Evolutionary conservation across 148 eudicot species (phyloP).

Genomic region (Bassia scoparia): DNA sequence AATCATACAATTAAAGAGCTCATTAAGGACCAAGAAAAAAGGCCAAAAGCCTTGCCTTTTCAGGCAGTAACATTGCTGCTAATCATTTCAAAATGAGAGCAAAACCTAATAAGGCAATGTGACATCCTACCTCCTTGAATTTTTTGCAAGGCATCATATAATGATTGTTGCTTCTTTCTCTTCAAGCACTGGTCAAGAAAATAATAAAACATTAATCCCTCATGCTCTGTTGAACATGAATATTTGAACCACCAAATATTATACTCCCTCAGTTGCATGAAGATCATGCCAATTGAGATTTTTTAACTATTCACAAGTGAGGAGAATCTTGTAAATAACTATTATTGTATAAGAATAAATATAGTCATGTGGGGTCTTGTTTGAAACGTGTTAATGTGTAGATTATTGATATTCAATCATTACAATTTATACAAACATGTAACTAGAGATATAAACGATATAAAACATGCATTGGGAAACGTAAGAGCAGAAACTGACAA

Average conservation of each 20-base stretch:
- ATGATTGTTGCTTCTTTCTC: constrained; percentile 48
- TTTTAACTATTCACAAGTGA: too few species aligned
- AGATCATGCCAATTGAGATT: too few species aligned
- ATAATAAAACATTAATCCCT: not conserved
- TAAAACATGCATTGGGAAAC: too few species aligned
- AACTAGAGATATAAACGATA: too few species aligned
- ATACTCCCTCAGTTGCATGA: too few species aligned
- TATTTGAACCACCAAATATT: not conserved
- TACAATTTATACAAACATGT: too few species aligned
- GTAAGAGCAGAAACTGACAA: too few species aligned
- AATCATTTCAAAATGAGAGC: not conserved
- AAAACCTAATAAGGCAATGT: not conserved
- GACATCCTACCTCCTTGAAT: constrained; percentile 62
- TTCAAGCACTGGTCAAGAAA: constrained; percentile 35
- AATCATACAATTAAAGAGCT: not conserved
- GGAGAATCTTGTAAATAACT: too few species aligned
- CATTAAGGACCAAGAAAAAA: not conserved
- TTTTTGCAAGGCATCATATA: constrained; percentile 67
- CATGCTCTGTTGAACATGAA: not conserved
- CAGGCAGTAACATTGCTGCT: not conserved
- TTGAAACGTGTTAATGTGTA: too few species aligned
- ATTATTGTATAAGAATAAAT: too few species aligned
- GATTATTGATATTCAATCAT: too few species aligned
- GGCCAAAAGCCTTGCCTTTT: not conserved
- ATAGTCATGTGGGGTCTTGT: too few species aligned